A percentile compares a stretch with the other conserved stretches of the same genome.
Conservation (phyloP, 83 land plant species). For the Larix sibirica region DNA sequence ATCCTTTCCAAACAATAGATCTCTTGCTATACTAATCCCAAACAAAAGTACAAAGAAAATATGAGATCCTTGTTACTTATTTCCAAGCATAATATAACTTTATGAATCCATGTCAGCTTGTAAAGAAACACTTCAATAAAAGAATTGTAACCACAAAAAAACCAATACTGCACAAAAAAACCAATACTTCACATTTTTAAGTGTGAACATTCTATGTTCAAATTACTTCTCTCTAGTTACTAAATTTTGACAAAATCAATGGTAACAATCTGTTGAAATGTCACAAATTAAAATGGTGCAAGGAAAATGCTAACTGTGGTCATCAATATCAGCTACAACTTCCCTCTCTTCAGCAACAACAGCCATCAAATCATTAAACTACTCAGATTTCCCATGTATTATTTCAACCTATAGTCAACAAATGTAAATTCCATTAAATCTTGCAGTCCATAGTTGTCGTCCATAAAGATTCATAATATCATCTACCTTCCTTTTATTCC, state of each 20-base stretch:
- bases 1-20: too few relatives aligned
- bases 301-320: background rate
- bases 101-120: background rate
- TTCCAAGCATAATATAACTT: background rate
- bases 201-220: background rate
- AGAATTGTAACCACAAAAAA: background rate
- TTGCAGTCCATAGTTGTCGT: background rate
- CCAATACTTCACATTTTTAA: background rate
- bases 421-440: background rate
- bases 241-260: background rate
- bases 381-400: constrained; percentile 63
- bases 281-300: background rate
- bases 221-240: background rate
- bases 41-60: background rate
- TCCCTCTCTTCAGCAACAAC: constrained; percentile 65
- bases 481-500: too few relatives aligned
- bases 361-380: constrained; percentile 81
- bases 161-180: background rate
- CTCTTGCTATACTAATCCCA: too few relatives aligned
- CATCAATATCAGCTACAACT: constrained; percentile 21
- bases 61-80: background rate
- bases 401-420: constrained; percentile 61
- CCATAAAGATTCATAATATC: background rate
- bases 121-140: background rate
- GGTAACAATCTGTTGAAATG: background rate